Evolutionary conservation across 305 asterid genomes (phyloP).

Genomic region (Striga hermonthica): DNA sequence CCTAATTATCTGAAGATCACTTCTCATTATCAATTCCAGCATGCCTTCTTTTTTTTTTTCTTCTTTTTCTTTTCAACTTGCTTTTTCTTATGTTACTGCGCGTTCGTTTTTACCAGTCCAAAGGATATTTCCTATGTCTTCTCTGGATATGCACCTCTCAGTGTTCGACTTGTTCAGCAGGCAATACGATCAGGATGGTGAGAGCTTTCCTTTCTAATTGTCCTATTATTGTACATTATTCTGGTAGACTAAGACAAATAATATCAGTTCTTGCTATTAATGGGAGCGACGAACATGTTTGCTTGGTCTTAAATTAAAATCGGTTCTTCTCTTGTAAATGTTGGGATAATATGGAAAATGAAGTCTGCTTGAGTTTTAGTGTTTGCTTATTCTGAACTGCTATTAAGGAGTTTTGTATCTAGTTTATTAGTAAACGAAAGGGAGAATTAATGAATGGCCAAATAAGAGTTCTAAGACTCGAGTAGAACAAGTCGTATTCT

Average conservation of each 20-base stretch:
- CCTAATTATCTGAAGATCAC: conserved; percentile 10
- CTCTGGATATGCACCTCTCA: conserved; percentile 98
- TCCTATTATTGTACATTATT: conserved; percentile 11
- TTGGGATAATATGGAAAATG: too few relatives aligned
- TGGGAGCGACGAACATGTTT: neutral
- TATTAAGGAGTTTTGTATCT: too few relatives aligned
- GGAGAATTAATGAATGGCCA: too few relatives aligned
- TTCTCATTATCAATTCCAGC: neutral
- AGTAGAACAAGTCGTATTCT: neutral
- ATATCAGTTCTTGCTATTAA: conserved; percentile 16
- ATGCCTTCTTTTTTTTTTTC: conserved; percentile 20
- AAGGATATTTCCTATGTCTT: conserved; percentile 88
- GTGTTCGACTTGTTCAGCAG: conserved; percentile 90
- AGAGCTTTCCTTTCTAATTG: conserved; percentile 43
- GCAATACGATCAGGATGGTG: conserved; percentile 96
- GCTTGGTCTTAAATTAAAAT: neutral
- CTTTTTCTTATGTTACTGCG: conserved; percentile 25
- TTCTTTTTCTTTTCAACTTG: conserved; percentile 12
- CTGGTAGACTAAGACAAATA: conserved; percentile 7
- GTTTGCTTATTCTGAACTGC: too few relatives aligned
- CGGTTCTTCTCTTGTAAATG: too few relatives aligned
- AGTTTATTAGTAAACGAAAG: too few relatives aligned
- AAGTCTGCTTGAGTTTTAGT: too few relatives aligned
- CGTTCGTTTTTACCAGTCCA: conserved; percentile 50
- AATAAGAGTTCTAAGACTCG: too few relatives aligned